Percentiles rank a stretch among this genome's conserved stretches.
These are phyloP conservation scores for Eleusine indica DNA, from an alignment of 176 grass and related monocot species.

Conservation along the genomic window DNA sequence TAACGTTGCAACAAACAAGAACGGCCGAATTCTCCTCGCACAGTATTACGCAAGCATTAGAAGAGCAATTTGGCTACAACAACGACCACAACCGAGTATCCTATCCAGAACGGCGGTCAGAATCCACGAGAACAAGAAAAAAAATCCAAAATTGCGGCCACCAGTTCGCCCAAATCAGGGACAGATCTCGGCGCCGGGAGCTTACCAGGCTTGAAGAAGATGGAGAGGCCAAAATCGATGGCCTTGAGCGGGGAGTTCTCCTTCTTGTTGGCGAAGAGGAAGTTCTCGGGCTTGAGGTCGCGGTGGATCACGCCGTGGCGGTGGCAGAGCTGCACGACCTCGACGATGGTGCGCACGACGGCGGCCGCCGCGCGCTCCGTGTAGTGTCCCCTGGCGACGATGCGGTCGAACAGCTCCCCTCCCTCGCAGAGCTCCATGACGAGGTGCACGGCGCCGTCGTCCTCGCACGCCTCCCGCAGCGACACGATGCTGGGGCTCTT, in stretches of 20 bases:
- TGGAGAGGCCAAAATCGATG: conserved; percentile 96
- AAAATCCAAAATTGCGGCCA: conserved; percentile 20
- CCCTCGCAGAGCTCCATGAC: conserved; percentile 99
- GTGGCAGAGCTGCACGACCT: conserved; percentile 99
- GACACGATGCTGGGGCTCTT: conserved; percentile 78
- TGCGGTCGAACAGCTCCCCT: conserved; percentile 94
- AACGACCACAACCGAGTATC: conserved; percentile 5
- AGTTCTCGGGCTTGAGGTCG: conserved; percentile 99
- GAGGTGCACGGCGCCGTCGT: conserved; percentile 93
- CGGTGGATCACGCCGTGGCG: conserved; percentile 95
- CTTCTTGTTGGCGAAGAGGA: conserved; percentile 98
- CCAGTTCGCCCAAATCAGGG: conserved; percentile 29
- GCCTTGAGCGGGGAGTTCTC: conserved; percentile 98
- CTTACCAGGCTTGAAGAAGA: conserved; percentile 99
- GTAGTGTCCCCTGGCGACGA: conserved; percentile 93
- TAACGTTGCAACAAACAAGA: conserved; percentile 20
- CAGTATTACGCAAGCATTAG: conserved; percentile 44
- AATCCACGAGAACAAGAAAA: conserved; percentile 21
- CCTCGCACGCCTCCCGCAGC: conserved; percentile 96
- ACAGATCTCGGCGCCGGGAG: conserved; percentile 6
- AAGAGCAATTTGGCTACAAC: conserved; percentile 27
- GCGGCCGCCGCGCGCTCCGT: conserved; percentile 92
- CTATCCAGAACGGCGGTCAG: conserved; percentile 30
- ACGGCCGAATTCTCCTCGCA: conserved; percentile 1
- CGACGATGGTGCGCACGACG: conserved; percentile 84